phyloP scores from a whole-genome alignment of 2,329 filamentous ascomycete species.

The Camptophora hylomeconis region DNA sequence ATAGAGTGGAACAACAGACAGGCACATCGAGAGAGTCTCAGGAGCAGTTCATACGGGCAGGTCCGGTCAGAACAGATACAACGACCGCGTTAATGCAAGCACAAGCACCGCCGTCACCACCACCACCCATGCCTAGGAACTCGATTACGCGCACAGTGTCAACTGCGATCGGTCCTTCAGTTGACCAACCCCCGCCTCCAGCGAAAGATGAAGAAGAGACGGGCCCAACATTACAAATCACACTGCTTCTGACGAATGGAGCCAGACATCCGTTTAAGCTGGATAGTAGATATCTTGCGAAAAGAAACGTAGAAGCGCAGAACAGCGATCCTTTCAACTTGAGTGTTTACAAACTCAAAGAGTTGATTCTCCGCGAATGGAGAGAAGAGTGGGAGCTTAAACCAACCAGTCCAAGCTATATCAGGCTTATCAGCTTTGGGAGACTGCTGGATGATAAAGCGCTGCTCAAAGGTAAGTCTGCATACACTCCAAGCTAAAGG shows the following conservation, averaged over 20 bases:
- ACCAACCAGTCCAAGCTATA: slow-evolving; percentile 75
- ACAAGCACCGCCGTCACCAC: slow-evolving; percentile 10
- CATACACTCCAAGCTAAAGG: slow-evolving; percentile 2
- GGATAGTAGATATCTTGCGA: slow-evolving; percentile 70
- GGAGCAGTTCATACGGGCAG: too few species aligned
- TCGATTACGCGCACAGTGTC: slow-evolving; percentile 11
- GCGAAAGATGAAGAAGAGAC: slow-evolving; percentile 28
- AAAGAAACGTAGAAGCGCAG: slow-evolving; percentile 65
- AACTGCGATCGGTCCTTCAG: slow-evolving; percentile 17
- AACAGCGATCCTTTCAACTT: slow-evolving; percentile 75
- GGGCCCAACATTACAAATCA: slow-evolving; percentile 44
- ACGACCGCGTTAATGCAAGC: slow-evolving; percentile 14
- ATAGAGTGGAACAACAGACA: too few species aligned
- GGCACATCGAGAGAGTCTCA: slow-evolving; percentile 4
- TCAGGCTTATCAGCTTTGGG: slow-evolving; percentile 83
- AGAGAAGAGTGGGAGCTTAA: slow-evolving; percentile 77
- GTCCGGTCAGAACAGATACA: slow-evolving; percentile 15
- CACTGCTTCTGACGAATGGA: slow-evolving; percentile 67
- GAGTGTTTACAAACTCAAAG: slow-evolving; percentile 86
- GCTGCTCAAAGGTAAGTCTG: slow-evolving; percentile 59
- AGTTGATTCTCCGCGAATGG: slow-evolving; percentile 89
- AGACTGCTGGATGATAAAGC: slow-evolving; percentile 83
- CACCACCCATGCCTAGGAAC: slow-evolving; percentile 4
- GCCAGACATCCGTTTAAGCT: slow-evolving; percentile 82
- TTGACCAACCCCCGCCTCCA: slow-evolving; percentile 13